A percentile compares a stretch with the other conserved stretches of the same genome.
phyloP scores from a whole-genome alignment of 805 yeast species.

The Ogataea degrootiae region DNA sequence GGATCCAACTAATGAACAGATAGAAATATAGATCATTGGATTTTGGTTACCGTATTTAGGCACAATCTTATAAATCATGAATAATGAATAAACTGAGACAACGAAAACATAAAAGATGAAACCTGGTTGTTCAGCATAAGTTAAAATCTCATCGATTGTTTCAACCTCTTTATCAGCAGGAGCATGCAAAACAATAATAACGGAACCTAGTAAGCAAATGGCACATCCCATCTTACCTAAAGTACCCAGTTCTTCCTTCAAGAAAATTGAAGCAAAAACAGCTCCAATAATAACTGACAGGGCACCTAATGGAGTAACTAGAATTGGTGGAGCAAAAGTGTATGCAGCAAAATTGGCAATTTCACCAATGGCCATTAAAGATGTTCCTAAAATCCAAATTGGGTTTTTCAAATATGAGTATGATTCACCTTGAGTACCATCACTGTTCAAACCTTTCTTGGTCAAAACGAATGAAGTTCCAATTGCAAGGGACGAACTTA shows the following conservation, averaged over 20 bases:
- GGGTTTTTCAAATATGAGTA: slow-evolving; percentile 77
- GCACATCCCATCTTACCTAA: slow-evolving; percentile 93
- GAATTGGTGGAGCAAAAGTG: slow-evolving; percentile 90
- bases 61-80: slow-evolving; percentile 80
- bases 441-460: slow-evolving; percentile 71
- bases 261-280: slow-evolving; percentile 76
- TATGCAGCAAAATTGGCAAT: slow-evolving; percentile 91
- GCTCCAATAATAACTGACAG: slow-evolving; percentile 89
- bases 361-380: slow-evolving; percentile 88
- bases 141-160: slow-evolving; percentile 83
- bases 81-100: slow-evolving; percentile 63
- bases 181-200: slow-evolving; percentile 84
- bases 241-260: slow-evolving; percentile 82
- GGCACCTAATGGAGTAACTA: slow-evolving; percentile 91
- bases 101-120: slow-evolving; percentile 61
- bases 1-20: slow-evolving; percentile 87
- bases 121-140: slow-evolving; percentile 73
- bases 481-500: slow-evolving; percentile 81
- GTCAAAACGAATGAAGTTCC: slow-evolving; percentile 89
- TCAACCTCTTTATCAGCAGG: slow-evolving; percentile 89
- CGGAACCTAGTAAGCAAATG: slow-evolving; percentile 81
- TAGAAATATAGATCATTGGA: slow-evolving; percentile 86
- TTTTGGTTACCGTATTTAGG: slow-evolving; percentile 75
- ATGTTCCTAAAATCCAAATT: slow-evolving; percentile 91
- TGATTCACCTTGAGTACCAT: slow-evolving; percentile 68